These are phyloP conservation scores for Salvia sclarea DNA, from an alignment of 305 asterid genomes.

Conservation along the genomic window DNA sequence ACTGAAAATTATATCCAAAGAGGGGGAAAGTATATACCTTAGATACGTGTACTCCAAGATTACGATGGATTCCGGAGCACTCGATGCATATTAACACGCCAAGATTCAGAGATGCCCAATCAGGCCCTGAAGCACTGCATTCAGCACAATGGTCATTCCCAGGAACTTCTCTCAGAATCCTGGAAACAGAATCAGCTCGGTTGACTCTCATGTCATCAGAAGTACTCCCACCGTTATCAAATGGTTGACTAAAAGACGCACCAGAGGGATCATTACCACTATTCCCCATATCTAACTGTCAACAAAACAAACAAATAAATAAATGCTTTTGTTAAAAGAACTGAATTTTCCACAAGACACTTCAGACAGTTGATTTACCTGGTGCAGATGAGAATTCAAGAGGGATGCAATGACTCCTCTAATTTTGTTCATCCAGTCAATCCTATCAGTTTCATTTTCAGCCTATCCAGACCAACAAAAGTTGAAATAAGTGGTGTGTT, in stretches of 20 bases:
- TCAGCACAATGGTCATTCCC: conserved; percentile 94
- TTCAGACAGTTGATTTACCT: conserved; percentile 45
- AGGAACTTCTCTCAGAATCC: conserved; percentile 70
- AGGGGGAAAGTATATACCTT: conserved; percentile 58
- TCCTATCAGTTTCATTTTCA: conserved; percentile 92
- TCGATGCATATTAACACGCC: conserved; percentile 93
- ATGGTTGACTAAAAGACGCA: conserved; percentile 42
- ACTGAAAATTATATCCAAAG: not conserved
- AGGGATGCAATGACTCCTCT: conserved; percentile 85
- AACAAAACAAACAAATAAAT: conserved; percentile 23
- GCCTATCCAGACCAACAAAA: conserved; percentile 58
- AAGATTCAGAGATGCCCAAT: conserved; percentile 98
- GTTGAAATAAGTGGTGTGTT: conserved; percentile 8
- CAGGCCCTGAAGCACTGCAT: conserved; percentile 82
- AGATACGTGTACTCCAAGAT: conserved; percentile 98
- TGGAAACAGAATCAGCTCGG: conserved; percentile 67
- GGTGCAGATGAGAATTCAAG: conserved; percentile 83
- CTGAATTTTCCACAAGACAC: conserved; percentile 16
- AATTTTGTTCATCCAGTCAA: conserved; percentile 95
- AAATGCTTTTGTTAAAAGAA: conserved; percentile 28
- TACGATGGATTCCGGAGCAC: conserved; percentile 98
- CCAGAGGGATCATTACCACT: conserved; percentile 41
- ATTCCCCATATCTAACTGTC: conserved; percentile 68
- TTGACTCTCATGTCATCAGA: conserved; percentile 46
- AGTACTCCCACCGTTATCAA: conserved; percentile 45